Evolutionary conservation across 73 alveolate genomes (phyloP).

Genomic region (Paramecium primaurelia): DNA sequence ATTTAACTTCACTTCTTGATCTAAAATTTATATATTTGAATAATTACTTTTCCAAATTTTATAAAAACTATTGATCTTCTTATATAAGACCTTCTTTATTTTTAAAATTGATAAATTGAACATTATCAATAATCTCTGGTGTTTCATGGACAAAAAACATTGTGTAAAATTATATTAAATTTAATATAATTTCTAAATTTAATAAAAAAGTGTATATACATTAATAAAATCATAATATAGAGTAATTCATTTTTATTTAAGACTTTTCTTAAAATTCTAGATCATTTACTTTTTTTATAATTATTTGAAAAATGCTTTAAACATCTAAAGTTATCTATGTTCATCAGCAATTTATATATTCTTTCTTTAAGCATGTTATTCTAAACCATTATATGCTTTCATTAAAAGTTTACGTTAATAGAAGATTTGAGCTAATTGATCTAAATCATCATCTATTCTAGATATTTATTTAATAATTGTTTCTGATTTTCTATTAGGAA

Average conservation of each 20-base stretch:
- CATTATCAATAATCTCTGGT: background rate
- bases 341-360: background rate
- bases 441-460: background rate
- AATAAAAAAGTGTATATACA: background rate
- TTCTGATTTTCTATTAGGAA: background rate
- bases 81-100: background rate
- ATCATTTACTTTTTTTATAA: background rate
- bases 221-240: background rate
- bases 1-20: background rate
- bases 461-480: background rate
- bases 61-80: background rate
- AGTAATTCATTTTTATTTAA: background rate
- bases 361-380: background rate
- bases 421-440: background rate
- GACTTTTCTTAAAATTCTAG: background rate
- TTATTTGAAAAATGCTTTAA: background rate
- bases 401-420: background rate
- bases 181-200: background rate
- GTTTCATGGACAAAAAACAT: constrained; percentile 5
- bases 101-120: background rate
- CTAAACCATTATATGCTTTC: background rate
- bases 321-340: background rate
- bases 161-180: background rate
- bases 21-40: background rate
- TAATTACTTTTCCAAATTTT: background rate